Percentiles rank a stretch among this genome's conserved stretches.
Conservation (phyloP, 805 yeast species). For the Hanseniaspora taiwanica region DNA sequence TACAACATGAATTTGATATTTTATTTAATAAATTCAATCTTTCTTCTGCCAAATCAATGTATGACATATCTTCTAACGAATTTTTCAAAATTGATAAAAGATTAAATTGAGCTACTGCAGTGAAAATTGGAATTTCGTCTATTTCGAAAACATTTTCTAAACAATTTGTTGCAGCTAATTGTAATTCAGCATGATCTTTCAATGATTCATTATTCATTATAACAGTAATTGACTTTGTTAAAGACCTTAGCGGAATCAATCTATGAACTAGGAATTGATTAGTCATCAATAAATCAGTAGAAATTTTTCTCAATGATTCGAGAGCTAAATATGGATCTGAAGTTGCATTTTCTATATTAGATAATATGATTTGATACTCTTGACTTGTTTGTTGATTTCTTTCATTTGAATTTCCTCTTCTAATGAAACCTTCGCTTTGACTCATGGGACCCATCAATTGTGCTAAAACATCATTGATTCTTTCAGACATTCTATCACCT, state of each 20-base stretch:
- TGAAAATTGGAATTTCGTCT: constrained; percentile 46
- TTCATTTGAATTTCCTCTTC: background rate
- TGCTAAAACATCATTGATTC: background rate
- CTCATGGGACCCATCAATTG: background rate
- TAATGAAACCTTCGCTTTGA: no score
- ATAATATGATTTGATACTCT: constrained; percentile 6
- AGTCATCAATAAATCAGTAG: constrained; percentile 57
- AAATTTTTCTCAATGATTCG: constrained; percentile 52
- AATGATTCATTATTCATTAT: constrained; percentile 46
- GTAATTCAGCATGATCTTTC: constrained; percentile 62
- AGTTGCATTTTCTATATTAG: constrained; percentile 16
- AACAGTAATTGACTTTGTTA: constrained; percentile 41
- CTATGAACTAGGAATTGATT: constrained; percentile 50
- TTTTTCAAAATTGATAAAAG: constrained; percentile 53
- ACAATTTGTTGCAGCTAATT: constrained; percentile 72
- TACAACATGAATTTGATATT: constrained; percentile 43
- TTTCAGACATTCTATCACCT: background rate
- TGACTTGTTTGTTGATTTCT: background rate
- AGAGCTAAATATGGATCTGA: constrained; percentile 49
- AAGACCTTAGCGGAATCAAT: constrained; percentile 42
- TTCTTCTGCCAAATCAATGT: constrained; percentile 87
- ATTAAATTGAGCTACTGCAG: constrained; percentile 47
- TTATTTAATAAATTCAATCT: constrained; percentile 63
- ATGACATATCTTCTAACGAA: constrained; percentile 61
- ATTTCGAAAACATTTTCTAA: constrained; percentile 70